phyloP scores from a whole-genome alignment of 257 asterid genomes.

The Datura wrightii region DNA sequence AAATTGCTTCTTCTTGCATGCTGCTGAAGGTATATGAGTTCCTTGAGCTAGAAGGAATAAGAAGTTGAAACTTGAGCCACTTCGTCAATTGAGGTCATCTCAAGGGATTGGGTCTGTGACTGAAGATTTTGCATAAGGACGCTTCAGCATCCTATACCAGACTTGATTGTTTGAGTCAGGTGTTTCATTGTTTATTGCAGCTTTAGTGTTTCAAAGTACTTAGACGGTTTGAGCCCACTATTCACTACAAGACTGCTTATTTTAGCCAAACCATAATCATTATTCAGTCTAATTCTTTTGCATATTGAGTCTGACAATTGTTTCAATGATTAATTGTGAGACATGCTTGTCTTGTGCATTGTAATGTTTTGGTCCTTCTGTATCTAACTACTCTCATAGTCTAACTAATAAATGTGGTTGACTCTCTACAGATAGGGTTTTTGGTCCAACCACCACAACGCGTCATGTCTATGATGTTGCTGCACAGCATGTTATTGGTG shows the following conservation, averaged over 20 bases:
- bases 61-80: conserved; percentile 10
- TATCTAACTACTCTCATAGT: conserved; percentile 10
- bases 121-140: not conserved
- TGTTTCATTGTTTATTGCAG: conserved; percentile 15
- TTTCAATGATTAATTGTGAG: not conserved
- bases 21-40: conserved; percentile 9
- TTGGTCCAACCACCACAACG: conserved; percentile 99
- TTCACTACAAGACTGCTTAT: conserved; percentile 1
- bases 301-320: conserved; percentile 17
- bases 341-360: conserved; percentile 24
- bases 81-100: not conserved
- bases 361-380: conserved; percentile 19
- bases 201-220: not conserved
- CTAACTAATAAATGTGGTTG: conserved; percentile 31
- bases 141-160: not conserved
- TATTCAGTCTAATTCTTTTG: not conserved
- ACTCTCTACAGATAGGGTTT: conserved; percentile 77
- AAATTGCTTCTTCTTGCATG: conserved; percentile 1
- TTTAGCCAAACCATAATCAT: conserved; percentile 4
- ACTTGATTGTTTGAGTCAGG: conserved; percentile 21
- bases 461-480: conserved; percentile 98
- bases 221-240: not conserved
- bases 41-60: conserved; percentile 9
- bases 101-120: not conserved
- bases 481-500: conserved; percentile 85